Base-by-base conservation (phyloP, 164 flowering plant genomes). In the Berberis thunbergii region DNA sequence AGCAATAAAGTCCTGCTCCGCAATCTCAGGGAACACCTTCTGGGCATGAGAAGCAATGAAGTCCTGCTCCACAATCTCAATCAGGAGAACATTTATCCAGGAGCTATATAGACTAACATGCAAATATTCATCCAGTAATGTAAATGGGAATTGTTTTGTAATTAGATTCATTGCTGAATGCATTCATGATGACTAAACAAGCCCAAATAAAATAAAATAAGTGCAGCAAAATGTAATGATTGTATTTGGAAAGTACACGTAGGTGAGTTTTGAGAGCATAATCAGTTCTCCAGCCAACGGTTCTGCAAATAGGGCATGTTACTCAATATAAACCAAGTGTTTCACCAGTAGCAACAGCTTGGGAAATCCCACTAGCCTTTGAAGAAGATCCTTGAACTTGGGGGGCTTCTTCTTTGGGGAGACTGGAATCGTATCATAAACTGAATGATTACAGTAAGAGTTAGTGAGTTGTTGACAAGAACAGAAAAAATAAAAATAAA, bases 241-340 rank as follows among this genome's bases (percentile, higher is more conserved):
- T 2, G 10, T 48, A 11, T 4, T 48, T 0, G n/a, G 4, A 55
- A 4, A 6, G 3, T 71, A 55, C 75, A 91, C 97, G 96, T 3
- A 91, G 73, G 77, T 91, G 98, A 72, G 90, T 73, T 60, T 91
- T 91, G 12, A 91, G 70, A 13, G 44, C 13, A 43, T 64, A 12
- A 60, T 82, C 77, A 2, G 72, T 73, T 1, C 81, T 86, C 1
- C 74, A 73, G 53, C 87, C 67, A 1, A 7, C 10, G 2, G 41
- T 65, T 4, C 84, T 86, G 64, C 98, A 91, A 68, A 89, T 88
- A 7, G 98, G 98, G 63, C 95, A 89, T 49, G 62, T 69, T 11
- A 86, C 91, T 73, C 76, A 77, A 62, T 74, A 86, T 43, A 53
- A 68, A 63, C 26, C 56, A 13, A 6, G 41, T n/a, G 6, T 61